Percentiles rank a stretch among this genome's conserved stretches.
phyloP scores from a whole-genome alignment of 2,329 filamentous ascomycete genomes.

The Stemphylium vesicarium region DNA sequence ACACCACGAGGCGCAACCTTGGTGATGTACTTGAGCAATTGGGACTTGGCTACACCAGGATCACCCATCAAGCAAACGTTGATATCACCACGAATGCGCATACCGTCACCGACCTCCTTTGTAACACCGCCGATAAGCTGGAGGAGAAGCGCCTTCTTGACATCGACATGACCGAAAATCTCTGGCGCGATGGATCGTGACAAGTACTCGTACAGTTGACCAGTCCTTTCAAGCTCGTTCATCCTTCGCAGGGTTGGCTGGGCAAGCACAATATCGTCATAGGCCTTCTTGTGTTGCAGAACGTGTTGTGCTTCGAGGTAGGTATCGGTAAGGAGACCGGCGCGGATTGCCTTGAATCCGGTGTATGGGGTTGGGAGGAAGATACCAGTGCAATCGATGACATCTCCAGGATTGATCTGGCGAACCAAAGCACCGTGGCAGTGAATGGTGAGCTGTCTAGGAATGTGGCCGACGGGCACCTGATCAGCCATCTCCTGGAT shows the following conservation, averaged over 20 bases:
- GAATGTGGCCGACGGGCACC: conserved; percentile 96
- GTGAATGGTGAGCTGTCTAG: conserved; percentile 85
- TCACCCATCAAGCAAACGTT: conserved; percentile 99
- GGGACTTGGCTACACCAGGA: conserved; percentile 98
- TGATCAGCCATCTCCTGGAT: conserved; percentile 99
- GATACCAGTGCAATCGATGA: conserved; percentile 91
- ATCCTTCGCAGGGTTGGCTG: conserved; percentile 81
- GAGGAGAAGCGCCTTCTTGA: conserved; percentile 96
- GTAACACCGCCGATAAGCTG: conserved; percentile 94
- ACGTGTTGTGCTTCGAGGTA: conserved; percentile 95
- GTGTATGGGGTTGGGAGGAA: conserved; percentile 98
- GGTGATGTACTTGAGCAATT: conserved; percentile 96
- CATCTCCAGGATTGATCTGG: conserved; percentile 89
- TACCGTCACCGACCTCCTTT: conserved; percentile 96
- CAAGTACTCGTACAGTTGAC: conserved; percentile 93
- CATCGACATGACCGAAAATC: conserved; percentile 94
- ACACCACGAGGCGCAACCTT: conserved; percentile 95
- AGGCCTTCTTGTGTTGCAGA: conserved; percentile 96
- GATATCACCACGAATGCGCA: conserved; percentile 98
- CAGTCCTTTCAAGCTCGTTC: conserved; percentile 80
- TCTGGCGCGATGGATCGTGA: conserved; percentile 96
- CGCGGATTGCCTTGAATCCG: conserved; percentile 97
- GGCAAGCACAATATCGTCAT: conserved; percentile 88
- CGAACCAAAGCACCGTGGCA: conserved; percentile 87
- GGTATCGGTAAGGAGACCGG: conserved; percentile 94